Conservation (phyloP, 768 basidiomycete species). For the Lentinus brumalis region DNA sequence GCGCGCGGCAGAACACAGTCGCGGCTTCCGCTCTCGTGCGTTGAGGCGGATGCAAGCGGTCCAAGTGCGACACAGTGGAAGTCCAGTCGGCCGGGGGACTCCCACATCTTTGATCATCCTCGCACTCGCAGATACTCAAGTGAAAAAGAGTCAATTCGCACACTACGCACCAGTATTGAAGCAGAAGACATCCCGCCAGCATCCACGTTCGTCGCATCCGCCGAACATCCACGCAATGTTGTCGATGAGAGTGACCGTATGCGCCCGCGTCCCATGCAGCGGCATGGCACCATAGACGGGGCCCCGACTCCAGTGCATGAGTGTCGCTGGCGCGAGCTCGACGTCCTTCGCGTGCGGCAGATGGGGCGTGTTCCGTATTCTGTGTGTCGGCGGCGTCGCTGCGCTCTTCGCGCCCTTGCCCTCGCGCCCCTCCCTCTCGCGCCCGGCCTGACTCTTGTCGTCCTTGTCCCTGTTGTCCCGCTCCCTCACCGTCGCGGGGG, state of each 20-base stretch:
- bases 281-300: conserved; percentile 76
- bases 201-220: conserved; percentile 81
- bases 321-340: conserved; percentile 64
- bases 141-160: no score
- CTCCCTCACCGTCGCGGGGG: conserved; percentile 17
- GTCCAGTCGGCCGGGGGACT: no score
- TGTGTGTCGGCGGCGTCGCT: conserved; percentile 30
- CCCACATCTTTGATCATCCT: no score
- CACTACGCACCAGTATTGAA: conserved; percentile 79
- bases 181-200: conserved; percentile 75
- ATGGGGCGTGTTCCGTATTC: conserved; percentile 51
- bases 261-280: conserved; percentile 72
- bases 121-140: no score
- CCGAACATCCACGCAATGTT: conserved; percentile 86
- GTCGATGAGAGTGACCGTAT: conserved; percentile 83
- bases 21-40: no score
- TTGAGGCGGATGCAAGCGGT: no score
- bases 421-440: conserved; percentile 15
- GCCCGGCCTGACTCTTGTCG: conserved; percentile 3
- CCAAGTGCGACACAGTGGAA: no score
- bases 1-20: no score
- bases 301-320: conserved; percentile 86
- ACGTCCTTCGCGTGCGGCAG: conserved; percentile 64
- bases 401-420: conserved; percentile 11
- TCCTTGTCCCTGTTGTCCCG: conserved; percentile 18